Base-by-base conservation (phyloP, 2,329 filamentous ascomycete genomes). In the Ophiostoma piceae region DNA sequence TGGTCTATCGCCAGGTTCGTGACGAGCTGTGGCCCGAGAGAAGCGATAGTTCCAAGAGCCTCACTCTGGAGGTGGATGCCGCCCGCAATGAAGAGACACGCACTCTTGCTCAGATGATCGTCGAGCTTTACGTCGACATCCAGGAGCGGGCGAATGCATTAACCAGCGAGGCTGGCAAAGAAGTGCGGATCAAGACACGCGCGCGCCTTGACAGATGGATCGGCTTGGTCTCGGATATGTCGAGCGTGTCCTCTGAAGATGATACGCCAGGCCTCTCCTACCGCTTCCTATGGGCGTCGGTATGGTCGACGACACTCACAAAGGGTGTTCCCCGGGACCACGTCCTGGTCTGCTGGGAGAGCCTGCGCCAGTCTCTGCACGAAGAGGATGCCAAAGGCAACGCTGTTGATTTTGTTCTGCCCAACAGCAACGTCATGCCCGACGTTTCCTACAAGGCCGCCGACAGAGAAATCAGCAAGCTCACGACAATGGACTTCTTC, bases 401-500 rank as follows among this genome's bases (percentile, higher is more conserved):
- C 79, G 0, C 74, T 19, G 12, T 62, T 32, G 26, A 62, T 62
- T 79, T 2, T 14, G 81, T 84, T 43, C 82, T 98, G 0, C 86
- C 90, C 3, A 98, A 99, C 78, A 98, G 97, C 76, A 86, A 88
- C 1, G 86, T 94, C 26, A 96, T 99, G 89, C 88, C 92, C 0
- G 91, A 95, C 72, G 86, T 99, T 67, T 97, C 94, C 0, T 80
- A 88, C 1, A 84, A 86, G n/a, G 92, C 92, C 0, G 89, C 95
- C 8, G 94, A 98, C 73, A 89, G 92, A 69, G 94, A 99, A 77
- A 90, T 97, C 35, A 94, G 92, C 14, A 93, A 94, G 75, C 84
- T 98, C 43, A 97, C 92, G 16, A 98, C 94, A 0, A 95, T 96
- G 87, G 94, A 97, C 76, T 98, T 98, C 78, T 98, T 99, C 79